These are phyloP conservation scores for Oryza longistaminata DNA, from an alignment of 176 grass and related monocot genomes.

Conservation along the genomic window DNA sequence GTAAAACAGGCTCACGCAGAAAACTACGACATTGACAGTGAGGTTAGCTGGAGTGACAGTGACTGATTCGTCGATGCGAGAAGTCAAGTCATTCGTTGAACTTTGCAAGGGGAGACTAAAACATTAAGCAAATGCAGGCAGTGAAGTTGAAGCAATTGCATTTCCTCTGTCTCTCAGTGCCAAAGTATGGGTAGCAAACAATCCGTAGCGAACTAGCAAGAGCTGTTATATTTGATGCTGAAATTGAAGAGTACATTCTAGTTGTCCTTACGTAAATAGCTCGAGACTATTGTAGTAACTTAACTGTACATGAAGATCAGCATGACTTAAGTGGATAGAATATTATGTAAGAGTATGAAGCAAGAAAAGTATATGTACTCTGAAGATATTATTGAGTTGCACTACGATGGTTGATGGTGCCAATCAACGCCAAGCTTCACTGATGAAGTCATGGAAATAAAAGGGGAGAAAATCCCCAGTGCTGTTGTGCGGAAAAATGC, in stretches of 20 bases:
- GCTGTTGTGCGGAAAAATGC: too few relatives aligned
- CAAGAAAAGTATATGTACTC: not conserved
- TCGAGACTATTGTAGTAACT: not conserved
- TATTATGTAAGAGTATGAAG: not conserved
- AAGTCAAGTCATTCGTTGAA: not conserved
- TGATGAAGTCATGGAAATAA: not conserved
- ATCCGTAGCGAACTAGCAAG: not conserved
- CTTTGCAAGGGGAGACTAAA: not conserved
- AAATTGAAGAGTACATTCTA: not conserved
- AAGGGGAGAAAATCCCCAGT: too few relatives aligned
- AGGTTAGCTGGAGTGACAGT: slow-evolving; percentile 49
- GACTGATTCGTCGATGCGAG: slow-evolving; percentile 15
- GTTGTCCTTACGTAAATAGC: not conserved
- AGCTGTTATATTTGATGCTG: not conserved
- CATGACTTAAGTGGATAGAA: not conserved
- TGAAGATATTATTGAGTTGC: not conserved
- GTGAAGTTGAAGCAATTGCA: not conserved
- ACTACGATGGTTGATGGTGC: not conserved
- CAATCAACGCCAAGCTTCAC: not conserved
- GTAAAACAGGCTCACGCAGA: slow-evolving; percentile 41
- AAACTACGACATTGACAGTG: not conserved
- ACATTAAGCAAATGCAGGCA: not conserved
- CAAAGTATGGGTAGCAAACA: not conserved
- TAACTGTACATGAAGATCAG: not conserved
- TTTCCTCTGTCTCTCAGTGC: not conserved